Percentiles rank a stretch among this genome's conserved stretches.
phyloP scores from a whole-genome alignment of 306 rosid genomes.

The Leucaena leucocephala region DNA sequence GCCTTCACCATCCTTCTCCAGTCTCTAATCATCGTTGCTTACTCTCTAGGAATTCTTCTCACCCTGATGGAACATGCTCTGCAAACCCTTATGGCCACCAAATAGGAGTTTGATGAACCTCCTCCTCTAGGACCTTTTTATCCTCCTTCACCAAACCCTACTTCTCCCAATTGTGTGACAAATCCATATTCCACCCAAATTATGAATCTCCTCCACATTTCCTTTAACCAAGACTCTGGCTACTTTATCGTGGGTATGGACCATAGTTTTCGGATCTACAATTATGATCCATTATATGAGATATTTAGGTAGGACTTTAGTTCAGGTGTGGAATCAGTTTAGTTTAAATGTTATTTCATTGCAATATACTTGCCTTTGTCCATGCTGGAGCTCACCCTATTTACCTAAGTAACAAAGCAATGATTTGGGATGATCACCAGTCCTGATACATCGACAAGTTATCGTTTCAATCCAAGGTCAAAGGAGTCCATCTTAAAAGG shows the following conservation, averaged over 20 bases:
- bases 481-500: slow-evolving; percentile 59
- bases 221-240: slow-evolving; percentile 72
- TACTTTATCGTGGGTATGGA: slow-evolving; percentile 80
- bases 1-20: no score
- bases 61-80: slow-evolving; percentile 35
- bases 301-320: slow-evolving; percentile 67
- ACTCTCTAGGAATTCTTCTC: background rate
- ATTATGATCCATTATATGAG: slow-evolving; percentile 80
- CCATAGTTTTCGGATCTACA: slow-evolving; percentile 67
- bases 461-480: slow-evolving; percentile 72
- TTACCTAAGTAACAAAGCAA: slow-evolving; percentile 62
- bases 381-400: slow-evolving; percentile 65
- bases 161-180: slow-evolving; percentile 9
- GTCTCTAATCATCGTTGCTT: no score
- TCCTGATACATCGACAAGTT: slow-evolving; percentile 72
- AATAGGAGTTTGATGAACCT: slow-evolving; percentile 11
- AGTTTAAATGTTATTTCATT: slow-evolving; percentile 74
- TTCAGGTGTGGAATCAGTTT: slow-evolving; percentile 51
- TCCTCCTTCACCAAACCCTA: background rate
- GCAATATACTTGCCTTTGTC: slow-evolving; percentile 70
- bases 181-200: slow-evolving; percentile 13
- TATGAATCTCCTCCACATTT: slow-evolving; percentile 56
- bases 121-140: background rate
- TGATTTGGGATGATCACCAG: background rate
- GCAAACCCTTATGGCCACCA: slow-evolving; percentile 28